phyloP scores from a whole-genome alignment of 1,284 basidiomycete species.

The Cryptococcus neoformans region DNA sequence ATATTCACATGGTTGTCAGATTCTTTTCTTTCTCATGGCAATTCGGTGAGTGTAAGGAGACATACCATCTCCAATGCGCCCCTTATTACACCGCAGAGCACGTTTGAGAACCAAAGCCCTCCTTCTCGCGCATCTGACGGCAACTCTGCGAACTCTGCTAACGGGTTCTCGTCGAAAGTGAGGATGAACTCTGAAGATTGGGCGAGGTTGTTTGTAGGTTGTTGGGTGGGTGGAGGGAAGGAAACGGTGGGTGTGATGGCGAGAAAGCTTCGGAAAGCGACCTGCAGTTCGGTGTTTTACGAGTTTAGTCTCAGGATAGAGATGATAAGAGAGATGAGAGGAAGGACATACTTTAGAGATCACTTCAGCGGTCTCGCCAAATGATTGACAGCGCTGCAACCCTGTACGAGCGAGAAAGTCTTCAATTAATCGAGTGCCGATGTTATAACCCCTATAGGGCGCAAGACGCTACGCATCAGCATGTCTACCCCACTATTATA shows the following conservation, averaged over 20 bases:
- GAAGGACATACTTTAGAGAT: slow-evolving; percentile 64
- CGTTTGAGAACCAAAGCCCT: slow-evolving; percentile 95
- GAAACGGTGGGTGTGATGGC: slow-evolving; percentile 85
- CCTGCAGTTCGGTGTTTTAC: slow-evolving; percentile 54
- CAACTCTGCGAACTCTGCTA: slow-evolving; percentile 96
- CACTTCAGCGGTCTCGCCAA: slow-evolving; percentile 90
- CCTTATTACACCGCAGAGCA: slow-evolving; percentile 87
- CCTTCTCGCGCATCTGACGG: slow-evolving; percentile 85
- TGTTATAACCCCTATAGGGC: slow-evolving; percentile 92
- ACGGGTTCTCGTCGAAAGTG: slow-evolving; percentile 90
- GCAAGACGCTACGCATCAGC: not conserved
- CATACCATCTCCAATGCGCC: slow-evolving; percentile 96
- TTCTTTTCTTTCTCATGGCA: not conserved
- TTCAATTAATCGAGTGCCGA: slow-evolving; percentile 93
- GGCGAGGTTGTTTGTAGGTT: slow-evolving; percentile 41
- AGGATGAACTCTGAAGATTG: slow-evolving; percentile 63
- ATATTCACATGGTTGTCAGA: slow-evolving; percentile 2
- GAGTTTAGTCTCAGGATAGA: not conserved
- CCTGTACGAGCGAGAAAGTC: slow-evolving; percentile 93
- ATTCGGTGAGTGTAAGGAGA: slow-evolving; percentile 9
- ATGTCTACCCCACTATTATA: too few species aligned
- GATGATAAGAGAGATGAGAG: slow-evolving; percentile 28
- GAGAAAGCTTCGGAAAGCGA: slow-evolving; percentile 98
- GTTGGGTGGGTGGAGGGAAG: slow-evolving; percentile 58
- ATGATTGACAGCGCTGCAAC: slow-evolving; percentile 81